Evolutionary conservation across 192 early-diverging fungal genomes (phyloP), one percentile per base, ranked within the genome.

Genomic region (Geosiphon pyriformis): DNA sequence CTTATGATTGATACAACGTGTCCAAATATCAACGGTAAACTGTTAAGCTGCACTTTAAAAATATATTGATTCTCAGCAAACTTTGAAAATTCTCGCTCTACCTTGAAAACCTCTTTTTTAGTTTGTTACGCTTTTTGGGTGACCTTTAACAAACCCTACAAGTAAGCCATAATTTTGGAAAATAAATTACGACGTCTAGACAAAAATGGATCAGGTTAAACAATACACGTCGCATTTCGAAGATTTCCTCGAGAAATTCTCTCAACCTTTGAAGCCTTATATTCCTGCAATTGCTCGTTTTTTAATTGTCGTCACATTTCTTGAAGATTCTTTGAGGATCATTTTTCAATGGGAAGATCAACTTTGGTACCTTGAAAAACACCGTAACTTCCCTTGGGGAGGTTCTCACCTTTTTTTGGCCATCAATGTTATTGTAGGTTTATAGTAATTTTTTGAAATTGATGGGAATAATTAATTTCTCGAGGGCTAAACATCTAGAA

Each of bases 261-360:
- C 85, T 31, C 78, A 82, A 33, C 92, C 91, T 47, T 70, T 98
- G 33, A 98, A 98, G 82, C 94, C 94, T 34, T 87, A 87, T 71
- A 84, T 97, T 37, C 94, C 96, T 2, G 85, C 79, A 70, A 87
- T 96, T 55, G 92, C 93, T 18, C 88, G 96, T 4, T 91, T 94
- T 65, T 80, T 98, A n/a, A 87, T 98, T 27, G 93, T 98, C 23
- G 93, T 90, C 35, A 98, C 96, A 15, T 98, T 97, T 76, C 76
- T 96, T 50, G 96, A 97, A 74, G 96, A 97, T 73, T 83, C 94
- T 2, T 67, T 95, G 18, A 87, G 95, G 50, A 94, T 97, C 58
- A 74, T 86, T 69, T 82, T 88, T 60, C 94, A 96, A 74, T 98
- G 93, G 87, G 70, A 77, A 58, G 93, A 94, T 73, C 94, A 98